A percentile compares a stretch with the other conserved stretches of the same genome.
Conservation (phyloP, 352 stramenopile genomes). For the Phytophthora pluvialis region DNA sequence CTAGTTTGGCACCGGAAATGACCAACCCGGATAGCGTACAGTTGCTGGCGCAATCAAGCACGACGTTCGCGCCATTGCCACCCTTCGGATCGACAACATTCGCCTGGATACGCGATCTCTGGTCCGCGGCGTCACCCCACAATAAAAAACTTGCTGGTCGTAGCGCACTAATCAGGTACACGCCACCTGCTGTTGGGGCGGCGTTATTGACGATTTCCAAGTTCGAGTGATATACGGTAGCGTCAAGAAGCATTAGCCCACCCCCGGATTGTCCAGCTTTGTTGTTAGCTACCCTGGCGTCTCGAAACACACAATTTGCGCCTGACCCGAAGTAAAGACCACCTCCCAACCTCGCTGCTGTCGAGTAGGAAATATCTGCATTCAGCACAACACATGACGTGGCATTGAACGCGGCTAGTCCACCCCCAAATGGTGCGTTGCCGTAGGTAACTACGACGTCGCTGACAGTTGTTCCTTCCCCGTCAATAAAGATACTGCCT, state of each 20-base stretch:
- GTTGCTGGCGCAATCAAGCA: constrained; percentile 25
- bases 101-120: constrained; percentile 30
- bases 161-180: constrained; percentile 26
- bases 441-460: constrained; percentile 22
- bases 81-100: constrained; percentile 26
- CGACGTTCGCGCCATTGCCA: constrained; percentile 37
- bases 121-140: constrained; percentile 2
- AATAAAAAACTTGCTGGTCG: constrained; percentile 1
- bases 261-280: constrained; percentile 35
- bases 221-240: constrained; percentile 41
- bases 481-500: constrained; percentile 42
- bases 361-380: constrained; percentile 24
- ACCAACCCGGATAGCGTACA: constrained; percentile 36
- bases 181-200: constrained; percentile 34
- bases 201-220: constrained; percentile 35
- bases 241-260: constrained; percentile 38
- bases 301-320: constrained; percentile 32
- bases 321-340: constrained; percentile 35
- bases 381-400: constrained; percentile 27
- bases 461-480: constrained; percentile 21
- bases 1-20: constrained; percentile 30
- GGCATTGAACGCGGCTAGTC: constrained; percentile 28
- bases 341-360: constrained; percentile 31
- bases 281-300: constrained; percentile 32
- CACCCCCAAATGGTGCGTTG: constrained; percentile 35